phyloP scores from a whole-genome alignment of 2,329 filamentous ascomycete species.

The Colletotrichum gigasporum region DNA sequence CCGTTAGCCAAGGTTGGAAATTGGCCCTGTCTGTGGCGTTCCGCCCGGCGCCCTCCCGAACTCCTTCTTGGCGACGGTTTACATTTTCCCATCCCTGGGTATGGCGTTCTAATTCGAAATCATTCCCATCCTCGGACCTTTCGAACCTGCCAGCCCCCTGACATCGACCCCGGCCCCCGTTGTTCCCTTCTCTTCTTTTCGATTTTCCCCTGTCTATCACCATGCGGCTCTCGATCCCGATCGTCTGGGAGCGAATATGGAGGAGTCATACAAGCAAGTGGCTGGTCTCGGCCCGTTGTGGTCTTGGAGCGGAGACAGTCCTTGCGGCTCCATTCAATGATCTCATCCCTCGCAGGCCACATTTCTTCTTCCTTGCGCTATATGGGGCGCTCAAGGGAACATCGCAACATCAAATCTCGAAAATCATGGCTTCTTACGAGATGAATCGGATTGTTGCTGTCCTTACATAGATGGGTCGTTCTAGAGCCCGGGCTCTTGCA shows the following conservation, averaged over 20 bases:
- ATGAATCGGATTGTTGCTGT: not conserved
- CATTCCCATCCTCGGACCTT: not conserved
- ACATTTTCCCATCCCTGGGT: slow-evolving; percentile 5
- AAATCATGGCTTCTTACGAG: not conserved
- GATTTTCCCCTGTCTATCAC: slow-evolving; percentile 25
- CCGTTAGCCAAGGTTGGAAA: not conserved
- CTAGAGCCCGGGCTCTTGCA: not conserved
- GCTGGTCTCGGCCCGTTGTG: slow-evolving; percentile 10
- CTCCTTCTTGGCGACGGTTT: slow-evolving; percentile 3
- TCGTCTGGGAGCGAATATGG: not conserved
- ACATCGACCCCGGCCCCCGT: not conserved
- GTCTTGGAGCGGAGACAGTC: not conserved
- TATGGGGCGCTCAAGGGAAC: not conserved
- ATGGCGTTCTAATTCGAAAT: not conserved
- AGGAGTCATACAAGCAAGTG: not conserved
- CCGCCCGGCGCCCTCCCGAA: slow-evolving; percentile 15
- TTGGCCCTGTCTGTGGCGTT: slow-evolving; percentile 11
- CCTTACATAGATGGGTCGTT: not conserved
- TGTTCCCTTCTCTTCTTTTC: not conserved
- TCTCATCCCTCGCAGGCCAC: slow-evolving; percentile 1
- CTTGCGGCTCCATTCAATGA: not conserved
- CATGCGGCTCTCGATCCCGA: slow-evolving; percentile 5
- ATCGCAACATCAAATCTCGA: not conserved
- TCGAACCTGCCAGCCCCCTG: not conserved
- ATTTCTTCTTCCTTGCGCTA: slow-evolving; percentile 13